Percentiles rank a stretch among this genome's conserved stretches.
Evolutionary conservation across 2,329 filamentous ascomycete species (phyloP).

Genomic region (Remersonia thermophila): DNA sequence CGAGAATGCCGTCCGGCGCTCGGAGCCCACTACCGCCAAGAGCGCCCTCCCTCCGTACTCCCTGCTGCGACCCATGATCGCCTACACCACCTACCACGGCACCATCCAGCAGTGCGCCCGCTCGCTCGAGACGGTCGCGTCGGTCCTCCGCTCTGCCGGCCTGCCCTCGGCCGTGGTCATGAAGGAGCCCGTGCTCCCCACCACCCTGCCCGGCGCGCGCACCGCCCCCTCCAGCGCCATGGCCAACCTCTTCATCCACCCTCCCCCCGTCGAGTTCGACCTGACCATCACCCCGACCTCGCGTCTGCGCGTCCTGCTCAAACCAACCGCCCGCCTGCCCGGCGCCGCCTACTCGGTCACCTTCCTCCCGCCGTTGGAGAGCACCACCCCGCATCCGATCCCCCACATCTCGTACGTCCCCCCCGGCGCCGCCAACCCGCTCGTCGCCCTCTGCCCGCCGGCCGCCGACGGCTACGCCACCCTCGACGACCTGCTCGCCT

Average conservation of each 20-base stretch:
- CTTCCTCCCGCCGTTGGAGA: conserved; percentile 7
- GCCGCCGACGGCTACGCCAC: conserved; percentile 9
- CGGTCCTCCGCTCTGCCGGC: conserved; percentile 34
- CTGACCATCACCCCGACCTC: conserved; percentile 33
- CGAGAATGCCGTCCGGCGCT: conserved; percentile 57
- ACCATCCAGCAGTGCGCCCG: conserved; percentile 27
- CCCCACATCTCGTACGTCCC: conserved; percentile 8
- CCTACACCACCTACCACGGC: conserved; percentile 33
- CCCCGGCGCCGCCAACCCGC: conserved; percentile 7
- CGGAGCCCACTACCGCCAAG: conserved; percentile 36
- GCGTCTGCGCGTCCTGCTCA: conserved; percentile 31
- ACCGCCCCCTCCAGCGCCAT: conserved; percentile 27
- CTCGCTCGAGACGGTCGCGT: conserved; percentile 32
- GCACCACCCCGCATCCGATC: conserved; percentile 10
- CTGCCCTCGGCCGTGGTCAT: conserved; percentile 31
- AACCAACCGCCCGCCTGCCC: conserved; percentile 24
- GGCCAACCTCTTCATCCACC: conserved; percentile 25
- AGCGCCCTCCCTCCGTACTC: conserved; percentile 31
- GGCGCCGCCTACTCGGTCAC: conserved; percentile 12
- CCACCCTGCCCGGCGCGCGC: conserved; percentile 26
- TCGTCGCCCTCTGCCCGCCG: conserved; percentile 9
- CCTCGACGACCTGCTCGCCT: conserved; percentile 10
- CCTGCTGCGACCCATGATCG: conserved; percentile 40
- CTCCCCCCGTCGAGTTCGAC: conserved; percentile 30
- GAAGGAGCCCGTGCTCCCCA: conserved; percentile 23